Percentiles rank a stretch among this genome's conserved stretches.
Evolutionary conservation across 179 eudicot genomes (phyloP).

Genomic region (Spergularia azorica): DNA sequence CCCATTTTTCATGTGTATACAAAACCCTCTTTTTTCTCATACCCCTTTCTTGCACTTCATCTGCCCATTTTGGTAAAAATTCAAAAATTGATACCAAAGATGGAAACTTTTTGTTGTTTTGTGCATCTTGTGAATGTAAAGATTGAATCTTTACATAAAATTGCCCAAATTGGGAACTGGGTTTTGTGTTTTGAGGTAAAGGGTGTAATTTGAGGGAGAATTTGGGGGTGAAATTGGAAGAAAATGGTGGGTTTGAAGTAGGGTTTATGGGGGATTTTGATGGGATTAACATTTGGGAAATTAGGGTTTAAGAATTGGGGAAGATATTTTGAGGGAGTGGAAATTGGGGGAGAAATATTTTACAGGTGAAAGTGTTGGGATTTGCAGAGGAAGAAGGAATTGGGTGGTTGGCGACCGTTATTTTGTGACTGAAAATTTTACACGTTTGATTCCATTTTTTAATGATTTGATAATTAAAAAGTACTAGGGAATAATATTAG

Average conservation of each 20-base stretch:
- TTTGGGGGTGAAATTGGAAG: constrained; percentile 46
- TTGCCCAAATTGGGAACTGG: constrained; percentile 18
- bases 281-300: constrained; percentile 42
- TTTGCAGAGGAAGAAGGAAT: constrained; percentile 21
- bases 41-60: constrained; percentile 62
- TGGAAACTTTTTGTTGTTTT: constrained; percentile 24
- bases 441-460: constrained; percentile 30
- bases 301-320: constrained; percentile 36
- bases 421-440: constrained; percentile 47
- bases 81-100: constrained; percentile 45
- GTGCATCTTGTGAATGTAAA: constrained; percentile 40
- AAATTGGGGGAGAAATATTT: constrained; percentile 7
- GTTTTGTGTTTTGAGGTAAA: constrained; percentile 24
- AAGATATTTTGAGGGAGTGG: neutral
- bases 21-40: constrained; percentile 58
- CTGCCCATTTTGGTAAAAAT: constrained; percentile 81
- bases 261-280: constrained; percentile 32
- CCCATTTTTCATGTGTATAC: constrained; percentile 78
- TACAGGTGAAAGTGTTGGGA: constrained; percentile 13
- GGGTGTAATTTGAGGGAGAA: constrained; percentile 33
- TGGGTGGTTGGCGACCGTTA: constrained; percentile 42
- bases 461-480: too few relatives aligned
- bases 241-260: constrained; percentile 33
- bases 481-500: neutral
- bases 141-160: constrained; percentile 39